These are phyloP conservation scores for Colletotrichum lindemuthianum DNA, from an alignment of 2,329 filamentous ascomycete genomes.

Conservation along the genomic window DNA sequence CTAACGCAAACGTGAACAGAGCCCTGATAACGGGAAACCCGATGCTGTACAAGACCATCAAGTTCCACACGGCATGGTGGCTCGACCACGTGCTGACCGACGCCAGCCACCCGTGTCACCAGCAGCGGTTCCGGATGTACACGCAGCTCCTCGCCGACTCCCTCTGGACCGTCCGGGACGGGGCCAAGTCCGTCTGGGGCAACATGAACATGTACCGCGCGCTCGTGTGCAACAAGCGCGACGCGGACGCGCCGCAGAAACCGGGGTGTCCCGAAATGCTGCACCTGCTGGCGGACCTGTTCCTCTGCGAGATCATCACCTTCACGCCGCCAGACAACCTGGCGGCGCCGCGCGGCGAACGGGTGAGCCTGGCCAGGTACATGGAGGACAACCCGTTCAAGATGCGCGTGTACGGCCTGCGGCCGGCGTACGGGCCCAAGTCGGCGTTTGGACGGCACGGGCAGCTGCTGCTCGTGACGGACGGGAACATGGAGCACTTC, in stretches of 20 bases:
- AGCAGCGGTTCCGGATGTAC: constrained; percentile 23
- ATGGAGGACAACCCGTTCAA: not conserved
- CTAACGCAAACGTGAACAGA: not conserved
- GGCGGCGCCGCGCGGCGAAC: not conserved
- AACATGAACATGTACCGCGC: constrained; percentile 5
- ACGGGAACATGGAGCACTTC: constrained; percentile 5
- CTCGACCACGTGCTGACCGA: not conserved
- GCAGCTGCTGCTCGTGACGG: constrained; percentile 24
- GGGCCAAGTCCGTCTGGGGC: constrained; percentile 6
- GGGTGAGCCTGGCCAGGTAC: not conserved
- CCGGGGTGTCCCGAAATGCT: constrained; percentile 27
- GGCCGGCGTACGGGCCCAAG: not conserved
- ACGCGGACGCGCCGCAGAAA: constrained; percentile 11
- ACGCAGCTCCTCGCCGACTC: constrained; percentile 14
- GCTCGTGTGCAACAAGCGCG: not conserved
- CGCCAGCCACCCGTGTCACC: not conserved
- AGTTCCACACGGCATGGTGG: constrained; percentile 2
- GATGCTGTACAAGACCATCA: not conserved
- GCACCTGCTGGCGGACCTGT: constrained; percentile 22
- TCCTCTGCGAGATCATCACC: constrained; percentile 19
- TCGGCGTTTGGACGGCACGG: not conserved
- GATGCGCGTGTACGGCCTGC: constrained; percentile 19
- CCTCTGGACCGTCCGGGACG: not conserved
- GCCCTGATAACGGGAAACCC: not conserved
- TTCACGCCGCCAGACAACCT: constrained; percentile 1